These are phyloP conservation scores for Didymella segeticola DNA, from an alignment of 2,329 filamentous ascomycete genomes.

Conservation along the genomic window DNA sequence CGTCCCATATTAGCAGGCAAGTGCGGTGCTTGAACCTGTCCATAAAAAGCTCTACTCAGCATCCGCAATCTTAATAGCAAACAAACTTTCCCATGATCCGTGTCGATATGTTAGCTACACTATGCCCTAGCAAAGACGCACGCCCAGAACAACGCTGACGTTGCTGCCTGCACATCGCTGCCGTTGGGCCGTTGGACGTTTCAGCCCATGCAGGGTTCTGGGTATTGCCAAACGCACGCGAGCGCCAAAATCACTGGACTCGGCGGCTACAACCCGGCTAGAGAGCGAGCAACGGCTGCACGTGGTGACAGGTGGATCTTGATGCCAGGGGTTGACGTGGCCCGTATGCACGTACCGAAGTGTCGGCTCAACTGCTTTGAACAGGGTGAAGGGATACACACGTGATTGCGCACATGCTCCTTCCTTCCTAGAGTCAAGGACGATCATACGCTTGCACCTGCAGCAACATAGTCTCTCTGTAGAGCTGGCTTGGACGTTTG, in stretches of 20 bases:
- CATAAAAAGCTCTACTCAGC: background rate
- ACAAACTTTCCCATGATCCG: background rate
- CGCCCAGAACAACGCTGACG: background rate
- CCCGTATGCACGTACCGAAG: background rate
- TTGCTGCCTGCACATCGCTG: background rate
- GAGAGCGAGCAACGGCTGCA: background rate
- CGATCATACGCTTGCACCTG: background rate
- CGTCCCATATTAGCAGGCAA: background rate
- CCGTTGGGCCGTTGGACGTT: constrained; percentile 12
- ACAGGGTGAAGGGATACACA: constrained; percentile 2
- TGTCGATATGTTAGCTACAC: constrained; percentile 5
- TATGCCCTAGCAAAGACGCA: constrained; percentile 1
- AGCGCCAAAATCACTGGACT: background rate
- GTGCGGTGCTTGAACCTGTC: background rate
- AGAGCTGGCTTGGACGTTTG: too few relatives aligned
- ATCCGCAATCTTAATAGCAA: background rate
- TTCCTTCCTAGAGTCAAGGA: background rate
- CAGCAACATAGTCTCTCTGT: too few relatives aligned
- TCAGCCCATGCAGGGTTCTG: constrained; percentile 8
- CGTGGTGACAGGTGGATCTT: background rate
- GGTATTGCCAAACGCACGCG: background rate
- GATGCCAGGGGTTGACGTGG: background rate
- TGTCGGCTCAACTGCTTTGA: background rate
- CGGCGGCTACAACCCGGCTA: background rate
- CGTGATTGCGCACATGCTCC: background rate